Evolutionary conservation across 73 alveolate genomes (phyloP).

Genomic region (Effrenium voratum): DNA sequence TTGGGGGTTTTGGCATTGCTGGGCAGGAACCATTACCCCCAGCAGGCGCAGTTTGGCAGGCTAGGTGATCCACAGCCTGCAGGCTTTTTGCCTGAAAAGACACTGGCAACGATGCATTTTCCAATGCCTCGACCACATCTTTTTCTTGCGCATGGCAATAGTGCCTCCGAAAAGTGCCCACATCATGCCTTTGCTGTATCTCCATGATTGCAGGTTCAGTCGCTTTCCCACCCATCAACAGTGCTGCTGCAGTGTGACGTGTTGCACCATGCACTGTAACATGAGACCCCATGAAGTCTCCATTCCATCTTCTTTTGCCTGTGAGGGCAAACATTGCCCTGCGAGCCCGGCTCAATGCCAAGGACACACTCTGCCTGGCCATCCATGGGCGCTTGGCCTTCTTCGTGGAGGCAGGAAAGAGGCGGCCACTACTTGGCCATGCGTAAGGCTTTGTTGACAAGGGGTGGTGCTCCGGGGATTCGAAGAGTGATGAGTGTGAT

Average conservation of each 20-base stretch:
- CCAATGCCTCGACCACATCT: neutral
- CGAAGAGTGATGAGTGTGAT: too few relatives aligned
- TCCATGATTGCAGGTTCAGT: conserved; percentile 33
- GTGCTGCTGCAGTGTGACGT: conserved; percentile 27
- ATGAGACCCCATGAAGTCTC: neutral
- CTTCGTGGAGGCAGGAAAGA: conserved; percentile 5
- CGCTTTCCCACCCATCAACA: neutral
- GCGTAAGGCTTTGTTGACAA: neutral
- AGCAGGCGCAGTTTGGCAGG: too few relatives aligned
- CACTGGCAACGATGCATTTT: neutral
- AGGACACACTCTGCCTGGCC: conserved; percentile 23
- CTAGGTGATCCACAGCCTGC: neutral
- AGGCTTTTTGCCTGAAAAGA: neutral
- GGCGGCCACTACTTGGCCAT: neutral
- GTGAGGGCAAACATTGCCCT: conserved; percentile 19
- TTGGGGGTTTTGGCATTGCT: too few relatives aligned
- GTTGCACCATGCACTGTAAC: conserved; percentile 62
- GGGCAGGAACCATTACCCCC: too few relatives aligned
- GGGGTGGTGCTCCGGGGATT: too few relatives aligned
- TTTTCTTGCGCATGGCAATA: conserved; percentile 38
- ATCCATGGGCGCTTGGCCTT: conserved; percentile 26
- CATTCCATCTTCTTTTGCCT: conserved; percentile 10
- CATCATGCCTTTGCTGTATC: conserved; percentile 36
- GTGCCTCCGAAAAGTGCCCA: conserved; percentile 11
- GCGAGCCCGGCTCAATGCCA: neutral